Evolutionary conservation across 2,329 filamentous ascomycete genomes (phyloP).

Genomic region (Exophiala sideris): DNA sequence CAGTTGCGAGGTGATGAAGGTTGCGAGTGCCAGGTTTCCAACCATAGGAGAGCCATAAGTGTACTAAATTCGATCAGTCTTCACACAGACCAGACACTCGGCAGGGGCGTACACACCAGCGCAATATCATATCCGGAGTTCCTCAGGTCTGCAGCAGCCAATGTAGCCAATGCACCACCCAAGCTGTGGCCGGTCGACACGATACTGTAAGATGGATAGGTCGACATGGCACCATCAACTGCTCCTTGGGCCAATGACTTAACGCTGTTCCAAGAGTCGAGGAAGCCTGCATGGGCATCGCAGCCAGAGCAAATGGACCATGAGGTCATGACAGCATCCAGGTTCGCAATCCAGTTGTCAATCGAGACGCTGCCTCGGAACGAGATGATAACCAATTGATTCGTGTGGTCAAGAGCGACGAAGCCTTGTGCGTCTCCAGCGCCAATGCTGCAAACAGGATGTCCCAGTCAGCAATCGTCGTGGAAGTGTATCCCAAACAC

Average conservation of each 20-base stretch:
- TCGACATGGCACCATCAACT: slow-evolving; percentile 34
- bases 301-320: slow-evolving; percentile 46
- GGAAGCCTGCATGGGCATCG: slow-evolving; percentile 46
- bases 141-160: slow-evolving; percentile 47
- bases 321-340: slow-evolving; percentile 29
- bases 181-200: slow-evolving; percentile 51
- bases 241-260: slow-evolving; percentile 38
- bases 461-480: background rate
- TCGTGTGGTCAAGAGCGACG: slow-evolving; percentile 45
- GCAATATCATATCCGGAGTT: slow-evolving; percentile 39
- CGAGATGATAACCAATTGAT: slow-evolving; percentile 35
- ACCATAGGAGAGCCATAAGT: slow-evolving; percentile 44
- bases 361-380: slow-evolving; percentile 36
- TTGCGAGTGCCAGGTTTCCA: slow-evolving; percentile 38
- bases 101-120: slow-evolving; percentile 35
- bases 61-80: slow-evolving; percentile 32
- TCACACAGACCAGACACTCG: background rate
- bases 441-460: slow-evolving; percentile 27
- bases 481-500: background rate
- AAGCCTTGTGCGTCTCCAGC: slow-evolving; percentile 45
- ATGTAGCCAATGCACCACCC: slow-evolving; percentile 49
- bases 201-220: slow-evolving; percentile 43
- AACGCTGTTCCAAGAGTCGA: slow-evolving; percentile 42
- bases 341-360: slow-evolving; percentile 32
- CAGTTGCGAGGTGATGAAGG: slow-evolving; percentile 37